Conservation (phyloP, 2,329 filamentous ascomycete species). For the Rhynchosporium agropyri region DNA sequence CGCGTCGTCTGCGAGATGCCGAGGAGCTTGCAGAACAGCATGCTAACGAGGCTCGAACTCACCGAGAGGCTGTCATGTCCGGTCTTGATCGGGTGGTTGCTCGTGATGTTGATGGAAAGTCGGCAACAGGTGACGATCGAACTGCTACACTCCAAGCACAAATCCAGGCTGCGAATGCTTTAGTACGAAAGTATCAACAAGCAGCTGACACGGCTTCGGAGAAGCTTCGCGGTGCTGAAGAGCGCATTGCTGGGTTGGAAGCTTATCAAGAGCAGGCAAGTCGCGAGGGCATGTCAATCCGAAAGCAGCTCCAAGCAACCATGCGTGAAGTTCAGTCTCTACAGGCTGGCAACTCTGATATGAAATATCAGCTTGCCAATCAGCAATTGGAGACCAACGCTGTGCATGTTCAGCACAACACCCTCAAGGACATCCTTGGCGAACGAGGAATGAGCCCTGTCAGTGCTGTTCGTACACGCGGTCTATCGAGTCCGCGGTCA, state of each 20-base stretch:
- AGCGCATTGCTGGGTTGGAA: slow-evolving; percentile 93
- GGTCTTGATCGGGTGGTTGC: slow-evolving; percentile 76
- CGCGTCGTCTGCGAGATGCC: slow-evolving; percentile 76
- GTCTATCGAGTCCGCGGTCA: slow-evolving; percentile 72
- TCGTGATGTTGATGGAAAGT: slow-evolving; percentile 52
- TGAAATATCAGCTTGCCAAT: slow-evolving; percentile 79
- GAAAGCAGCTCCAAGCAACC: slow-evolving; percentile 84
- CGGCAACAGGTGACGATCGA: slow-evolving; percentile 63
- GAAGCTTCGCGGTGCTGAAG: slow-evolving; percentile 88
- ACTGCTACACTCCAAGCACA: slow-evolving; percentile 77
- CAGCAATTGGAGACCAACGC: slow-evolving; percentile 95
- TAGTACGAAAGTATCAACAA: slow-evolving; percentile 86
- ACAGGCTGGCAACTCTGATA: slow-evolving; percentile 76
- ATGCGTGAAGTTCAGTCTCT: slow-evolving; percentile 83
- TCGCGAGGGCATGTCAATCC: slow-evolving; percentile 85
- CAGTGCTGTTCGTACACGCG: slow-evolving; percentile 70
- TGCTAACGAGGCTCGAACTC: slow-evolving; percentile 82
- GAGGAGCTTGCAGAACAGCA: slow-evolving; percentile 88
- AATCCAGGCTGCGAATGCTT: slow-evolving; percentile 71
- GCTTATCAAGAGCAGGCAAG: slow-evolving; percentile 97
- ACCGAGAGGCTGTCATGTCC: slow-evolving; percentile 78
- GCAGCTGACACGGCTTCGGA: slow-evolving; percentile 87
- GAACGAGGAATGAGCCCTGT: slow-evolving; percentile 86
- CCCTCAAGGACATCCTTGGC: slow-evolving; percentile 86
- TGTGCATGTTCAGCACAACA: slow-evolving; percentile 86